Conservation (phyloP, 2,329 filamentous ascomycete genomes). For the Pseudopyrenochaeta lycopersici region DNA sequence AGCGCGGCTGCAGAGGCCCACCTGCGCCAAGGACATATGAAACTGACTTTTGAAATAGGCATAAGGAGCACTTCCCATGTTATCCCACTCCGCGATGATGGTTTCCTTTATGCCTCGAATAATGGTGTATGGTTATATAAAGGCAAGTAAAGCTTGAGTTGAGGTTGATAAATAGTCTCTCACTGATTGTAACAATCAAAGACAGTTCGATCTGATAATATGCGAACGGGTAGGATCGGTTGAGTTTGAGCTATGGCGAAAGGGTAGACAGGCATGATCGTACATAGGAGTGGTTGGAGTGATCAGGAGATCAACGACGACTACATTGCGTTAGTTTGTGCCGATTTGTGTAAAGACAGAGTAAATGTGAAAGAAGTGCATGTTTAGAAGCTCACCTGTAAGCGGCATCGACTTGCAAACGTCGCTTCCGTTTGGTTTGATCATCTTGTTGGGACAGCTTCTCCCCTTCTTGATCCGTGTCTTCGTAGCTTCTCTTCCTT, state of each 20-base stretch:
- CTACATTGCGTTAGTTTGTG: constrained; percentile 13
- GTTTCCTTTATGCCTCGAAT: neutral
- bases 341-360: neutral
- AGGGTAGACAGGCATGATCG: neutral
- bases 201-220: too few relatives aligned
- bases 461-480: constrained; percentile 42
- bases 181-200: neutral
- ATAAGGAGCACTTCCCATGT: neutral
- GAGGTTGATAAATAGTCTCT: neutral
- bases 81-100: neutral
- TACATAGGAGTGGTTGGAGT: neutral
- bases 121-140: neutral
- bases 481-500: constrained; percentile 49
- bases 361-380: too few relatives aligned
- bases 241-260: neutral
- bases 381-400: constrained; percentile 40
- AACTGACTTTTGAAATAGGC: neutral
- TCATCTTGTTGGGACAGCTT: constrained; percentile 47
- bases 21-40: neutral
- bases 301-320: constrained; percentile 16
- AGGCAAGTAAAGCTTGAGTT: neutral
- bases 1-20: neutral
- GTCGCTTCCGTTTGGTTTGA: constrained; percentile 46
- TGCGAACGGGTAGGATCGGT: neutral
- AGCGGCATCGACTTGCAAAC: constrained; percentile 45